phyloP scores from a whole-genome alignment of 192 early-diverging fungal genomes.

The Coemansia umbellata region DNA sequence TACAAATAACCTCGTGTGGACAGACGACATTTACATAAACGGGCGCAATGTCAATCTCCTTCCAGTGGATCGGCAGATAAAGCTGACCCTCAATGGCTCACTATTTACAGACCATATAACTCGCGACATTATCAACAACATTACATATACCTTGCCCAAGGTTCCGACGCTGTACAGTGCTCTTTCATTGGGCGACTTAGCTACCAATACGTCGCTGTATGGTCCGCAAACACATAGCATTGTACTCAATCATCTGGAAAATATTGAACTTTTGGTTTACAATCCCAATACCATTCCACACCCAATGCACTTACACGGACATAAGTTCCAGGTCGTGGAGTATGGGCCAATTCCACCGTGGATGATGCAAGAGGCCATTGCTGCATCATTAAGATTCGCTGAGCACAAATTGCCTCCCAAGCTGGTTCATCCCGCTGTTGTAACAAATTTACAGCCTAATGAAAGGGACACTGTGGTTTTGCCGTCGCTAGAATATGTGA shows the following conservation, averaged over 20 bases:
- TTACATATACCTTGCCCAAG: constrained; percentile 46
- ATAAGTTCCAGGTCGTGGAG: constrained; percentile 71
- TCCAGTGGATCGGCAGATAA: constrained; percentile 16
- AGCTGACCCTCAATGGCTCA: constrained; percentile 1
- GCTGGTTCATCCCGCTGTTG: too few species aligned
- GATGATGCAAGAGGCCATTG: neutral
- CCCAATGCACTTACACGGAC: constrained; percentile 75
- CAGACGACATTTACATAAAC: constrained; percentile 17
- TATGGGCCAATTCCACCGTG: constrained; percentile 39
- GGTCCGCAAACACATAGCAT: constrained; percentile 57
- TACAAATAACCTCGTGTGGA: constrained; percentile 6
- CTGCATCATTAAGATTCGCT: neutral
- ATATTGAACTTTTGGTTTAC: constrained; percentile 61
- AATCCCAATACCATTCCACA: constrained; percentile 67
- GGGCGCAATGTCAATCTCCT: constrained; percentile 4
- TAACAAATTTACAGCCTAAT: constrained; percentile 13
- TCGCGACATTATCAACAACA: constrained; percentile 49
- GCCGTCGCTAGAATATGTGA: constrained; percentile 53
- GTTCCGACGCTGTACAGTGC: constrained; percentile 64
- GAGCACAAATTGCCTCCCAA: neutral
- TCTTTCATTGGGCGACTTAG: constrained; percentile 50
- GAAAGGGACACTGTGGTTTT: constrained; percentile 69
- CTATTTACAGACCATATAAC: neutral
- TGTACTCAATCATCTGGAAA: constrained; percentile 59
- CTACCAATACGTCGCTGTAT: constrained; percentile 53